These are phyloP conservation scores for Termitomyces sp. DNA, from an alignment of 768 basidiomycete genomes.

Conservation along the genomic window DNA sequence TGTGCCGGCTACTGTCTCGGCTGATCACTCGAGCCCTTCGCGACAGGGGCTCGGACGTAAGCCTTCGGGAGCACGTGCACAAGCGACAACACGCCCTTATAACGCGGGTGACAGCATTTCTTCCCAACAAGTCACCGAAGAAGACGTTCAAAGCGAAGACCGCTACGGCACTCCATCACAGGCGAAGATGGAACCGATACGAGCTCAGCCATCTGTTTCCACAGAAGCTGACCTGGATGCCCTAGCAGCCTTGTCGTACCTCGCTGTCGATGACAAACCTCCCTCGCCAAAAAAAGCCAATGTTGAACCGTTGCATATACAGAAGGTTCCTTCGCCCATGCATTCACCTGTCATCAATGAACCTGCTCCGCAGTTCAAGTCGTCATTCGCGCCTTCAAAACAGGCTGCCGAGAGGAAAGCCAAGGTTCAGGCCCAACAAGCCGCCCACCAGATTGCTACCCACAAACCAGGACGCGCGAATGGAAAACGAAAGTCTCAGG, in stretches of 20 bases:
- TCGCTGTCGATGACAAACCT: slow-evolving; percentile 47
- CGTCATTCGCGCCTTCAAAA: slow-evolving; percentile 86
- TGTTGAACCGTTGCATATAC: slow-evolving; percentile 37
- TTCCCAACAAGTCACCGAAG: slow-evolving; percentile 36
- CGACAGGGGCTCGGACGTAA: slow-evolving; percentile 59
- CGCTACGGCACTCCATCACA: slow-evolving; percentile 10
- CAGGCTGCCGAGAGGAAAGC: slow-evolving; percentile 84
- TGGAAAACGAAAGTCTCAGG: slow-evolving; percentile 60
- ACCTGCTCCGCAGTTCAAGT: slow-evolving; percentile 52
- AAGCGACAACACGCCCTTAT: slow-evolving; percentile 42
- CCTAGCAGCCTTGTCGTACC: slow-evolving; percentile 75
- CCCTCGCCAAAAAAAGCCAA: slow-evolving; percentile 26
- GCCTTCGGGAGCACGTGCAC: slow-evolving; percentile 83
- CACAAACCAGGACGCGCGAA: slow-evolving; percentile 71
- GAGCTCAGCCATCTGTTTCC: slow-evolving; percentile 17
- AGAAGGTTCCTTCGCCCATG: slow-evolving; percentile 24
- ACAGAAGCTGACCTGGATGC: slow-evolving; percentile 63
- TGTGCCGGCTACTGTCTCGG: slow-evolving; percentile 20
- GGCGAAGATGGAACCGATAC: slow-evolving; percentile 10
- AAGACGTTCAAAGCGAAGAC: slow-evolving; percentile 29
- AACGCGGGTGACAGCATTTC: slow-evolving; percentile 36
- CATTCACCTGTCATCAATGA: slow-evolving; percentile 24
- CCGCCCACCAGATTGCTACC: slow-evolving; percentile 74
- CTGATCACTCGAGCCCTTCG: slow-evolving; percentile 32
- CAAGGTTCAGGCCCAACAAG: slow-evolving; percentile 80